Evolutionary conservation across 1,139 yeast genomes (phyloP).

Genomic region (Debaryomycetaceae sp.): DNA sequence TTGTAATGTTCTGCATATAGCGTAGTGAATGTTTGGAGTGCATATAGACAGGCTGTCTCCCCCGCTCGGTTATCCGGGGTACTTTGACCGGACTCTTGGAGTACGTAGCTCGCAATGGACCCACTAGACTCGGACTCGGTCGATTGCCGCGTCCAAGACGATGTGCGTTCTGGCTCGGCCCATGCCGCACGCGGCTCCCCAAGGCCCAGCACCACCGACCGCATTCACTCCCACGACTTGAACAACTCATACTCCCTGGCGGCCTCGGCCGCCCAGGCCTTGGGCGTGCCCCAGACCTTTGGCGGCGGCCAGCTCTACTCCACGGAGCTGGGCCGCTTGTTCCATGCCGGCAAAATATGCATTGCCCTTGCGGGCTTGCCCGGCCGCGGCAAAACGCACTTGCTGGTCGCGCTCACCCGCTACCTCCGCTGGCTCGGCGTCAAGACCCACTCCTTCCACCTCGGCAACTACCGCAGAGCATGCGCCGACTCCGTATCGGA

Average conservation of each 20-base stretch:
- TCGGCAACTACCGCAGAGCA: constrained; percentile 82
- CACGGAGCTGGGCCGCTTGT: constrained; percentile 80
- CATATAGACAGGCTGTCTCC: no score
- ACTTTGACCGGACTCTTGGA: no score
- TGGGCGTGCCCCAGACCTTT: constrained; percentile 4
- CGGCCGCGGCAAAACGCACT: constrained; percentile 91
- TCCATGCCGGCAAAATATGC: constrained; percentile 92
- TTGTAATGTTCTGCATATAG: no score
- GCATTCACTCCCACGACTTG: neutral
- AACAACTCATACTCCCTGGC: neutral
- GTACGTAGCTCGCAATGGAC: no score
- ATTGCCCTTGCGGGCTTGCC: constrained; percentile 89
- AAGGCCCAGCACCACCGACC: neutral
- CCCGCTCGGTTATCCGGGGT: no score
- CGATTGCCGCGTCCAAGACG: no score
- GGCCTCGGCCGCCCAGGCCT: neutral
- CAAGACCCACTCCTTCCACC: constrained; percentile 81
- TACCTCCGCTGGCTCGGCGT: constrained; percentile 94
- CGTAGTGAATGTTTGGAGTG: no score
- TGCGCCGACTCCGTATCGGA: constrained; percentile 45
- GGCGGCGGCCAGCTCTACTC: constrained; percentile 69
- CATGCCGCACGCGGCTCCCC: no score
- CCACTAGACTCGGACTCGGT: no score
- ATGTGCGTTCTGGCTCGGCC: no score
- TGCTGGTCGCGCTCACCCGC: constrained; percentile 83